Percentiles rank a stretch among this genome's conserved stretches.
Evolutionary conservation across 208 protist species (phyloP).

Genomic region (Trypanosoma caninum): DNA sequence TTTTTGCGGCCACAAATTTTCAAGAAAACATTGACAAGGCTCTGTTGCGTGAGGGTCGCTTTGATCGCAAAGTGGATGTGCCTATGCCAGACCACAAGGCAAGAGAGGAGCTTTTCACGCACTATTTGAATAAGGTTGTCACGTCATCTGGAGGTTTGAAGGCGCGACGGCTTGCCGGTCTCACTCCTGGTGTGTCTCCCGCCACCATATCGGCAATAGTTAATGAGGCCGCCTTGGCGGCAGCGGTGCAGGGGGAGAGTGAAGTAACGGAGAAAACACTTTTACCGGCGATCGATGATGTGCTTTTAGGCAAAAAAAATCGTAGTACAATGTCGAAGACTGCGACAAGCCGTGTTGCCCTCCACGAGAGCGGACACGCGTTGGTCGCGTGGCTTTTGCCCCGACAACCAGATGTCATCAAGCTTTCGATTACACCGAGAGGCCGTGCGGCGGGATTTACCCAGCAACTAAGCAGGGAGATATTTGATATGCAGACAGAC

Average conservation of each 20-base stretch:
- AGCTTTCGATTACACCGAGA: constrained; percentile 95
- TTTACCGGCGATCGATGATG: constrained; percentile 81
- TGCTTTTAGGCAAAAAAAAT: constrained; percentile 85
- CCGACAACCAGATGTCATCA: constrained; percentile 90
- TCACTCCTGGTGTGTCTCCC: constrained; percentile 89
- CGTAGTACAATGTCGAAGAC: constrained; percentile 60
- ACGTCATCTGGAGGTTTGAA: constrained; percentile 26
- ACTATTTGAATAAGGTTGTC: constrained; percentile 65
- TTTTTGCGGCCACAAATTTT: constrained; percentile 98
- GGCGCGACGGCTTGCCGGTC: constrained; percentile 46
- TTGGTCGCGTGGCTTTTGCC: constrained; percentile 92
- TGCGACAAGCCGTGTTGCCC: constrained; percentile 62
- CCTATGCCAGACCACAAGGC: constrained; percentile 73
- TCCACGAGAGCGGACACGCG: constrained; percentile 97
- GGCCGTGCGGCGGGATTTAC: constrained; percentile 76
- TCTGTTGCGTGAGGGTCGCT: constrained; percentile 95
- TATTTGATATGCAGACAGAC: constrained; percentile 80
- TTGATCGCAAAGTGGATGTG: constrained; percentile 94
- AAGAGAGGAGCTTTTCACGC: constrained; percentile 62
- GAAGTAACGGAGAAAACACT: constrained; percentile 76
- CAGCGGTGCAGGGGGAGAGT: constrained; percentile 88
- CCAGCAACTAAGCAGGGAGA: constrained; percentile 77
- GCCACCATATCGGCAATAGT: constrained; percentile 92
- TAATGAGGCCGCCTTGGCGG: constrained; percentile 89
- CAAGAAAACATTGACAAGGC: constrained; percentile 92